Percentiles rank a stretch among this genome's conserved stretches.
Evolutionary conservation across 2,329 filamentous ascomycete species (phyloP).

Genomic region (Diaporthe vexans): DNA sequence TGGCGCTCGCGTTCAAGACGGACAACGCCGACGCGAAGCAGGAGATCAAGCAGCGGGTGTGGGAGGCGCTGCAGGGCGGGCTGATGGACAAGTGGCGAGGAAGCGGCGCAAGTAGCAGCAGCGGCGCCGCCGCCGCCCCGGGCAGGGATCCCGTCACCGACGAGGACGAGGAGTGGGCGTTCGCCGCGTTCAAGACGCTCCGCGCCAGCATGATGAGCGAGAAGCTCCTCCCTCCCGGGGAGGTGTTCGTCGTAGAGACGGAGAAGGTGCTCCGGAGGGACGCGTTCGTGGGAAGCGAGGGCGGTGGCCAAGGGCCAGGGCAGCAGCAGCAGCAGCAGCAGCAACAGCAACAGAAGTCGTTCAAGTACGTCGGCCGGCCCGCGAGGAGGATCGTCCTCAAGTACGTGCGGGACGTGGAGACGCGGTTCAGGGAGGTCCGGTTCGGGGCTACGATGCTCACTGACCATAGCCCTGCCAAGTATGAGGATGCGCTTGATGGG

Average conservation of each 20-base stretch:
- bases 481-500: conserved; percentile 77
- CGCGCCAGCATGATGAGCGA: conserved; percentile 76
- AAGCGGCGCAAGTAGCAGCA: conserved; percentile 45
- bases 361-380: conserved; percentile 67
- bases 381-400: conserved; percentile 78
- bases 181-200: conserved; percentile 75
- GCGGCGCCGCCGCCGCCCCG: conserved; percentile 45
- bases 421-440: conserved; percentile 76
- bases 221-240: conserved; percentile 81
- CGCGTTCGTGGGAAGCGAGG: conserved; percentile 66
- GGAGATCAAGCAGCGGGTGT: conserved; percentile 76
- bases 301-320: not conserved
- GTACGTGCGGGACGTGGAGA: conserved; percentile 79
- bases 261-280: conserved; percentile 77
- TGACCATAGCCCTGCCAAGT: conserved; percentile 81
- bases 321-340: conserved; percentile 13
- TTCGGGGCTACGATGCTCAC: conserved; percentile 82
- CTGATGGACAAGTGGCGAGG: conserved; percentile 71
- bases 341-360: conserved; percentile 22
- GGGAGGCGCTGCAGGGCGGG: conserved; percentile 74
- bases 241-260: conserved; percentile 81
- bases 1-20: conserved; percentile 79
- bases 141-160: conserved; percentile 41
- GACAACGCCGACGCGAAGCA: conserved; percentile 77
- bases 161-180: conserved; percentile 78